Evolutionary conservation across 768 basidiomycete genomes (phyloP), one percentile per base, ranked within the genome.

Genomic region (Cystobasidiopsis lactophilus): DNA sequence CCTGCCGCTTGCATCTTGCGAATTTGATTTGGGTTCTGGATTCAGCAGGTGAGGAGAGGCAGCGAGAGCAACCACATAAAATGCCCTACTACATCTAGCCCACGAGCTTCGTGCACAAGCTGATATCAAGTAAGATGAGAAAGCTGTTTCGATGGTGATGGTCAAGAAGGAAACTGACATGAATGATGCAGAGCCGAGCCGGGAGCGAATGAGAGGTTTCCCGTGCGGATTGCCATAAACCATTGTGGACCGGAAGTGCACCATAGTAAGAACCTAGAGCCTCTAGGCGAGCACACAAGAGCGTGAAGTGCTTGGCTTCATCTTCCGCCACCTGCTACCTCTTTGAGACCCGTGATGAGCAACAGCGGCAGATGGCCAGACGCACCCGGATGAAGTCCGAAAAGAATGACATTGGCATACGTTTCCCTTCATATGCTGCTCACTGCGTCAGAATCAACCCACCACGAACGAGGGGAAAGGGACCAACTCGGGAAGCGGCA

Each of bases 271-370:
- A 80, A 4, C 73, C 68, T 18, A 77, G 72, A 16, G 74, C 73
- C 26, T 70, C 69, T 4, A 85, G 71, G 26, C 80, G 71, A 13
- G 74, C 71, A 11, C 74, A 74, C 5, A 85, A 71, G 2, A 85
- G 69, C 0, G 77, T 75, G 72, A 82, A 86, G 62, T 84, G 82
- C 63, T 83, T 81, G n/a, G 76, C 77, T 63, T 86, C 82, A 66
- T 86, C 83, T 30, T 83, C 71, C 0, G 82, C 83, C 70, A 85
- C 79, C 62, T 80, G 81, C 0, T n/a, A n/a, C n/a, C n/a, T n/a
- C n/a, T n/a, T n/a, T n/a, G n/a, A n/a, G n/a, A n/a, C n/a, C n/a
- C n/a, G n/a, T n/a, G n/a, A n/a, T n/a, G n/a, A n/a, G n/a, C n/a
- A n/a, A n/a, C n/a, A n/a, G n/a, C n/a, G n/a, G n/a, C n/a, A n/a